Conservation (phyloP, 2,329 filamentous ascomycete species). For the Microsporum audouinii region DNA sequence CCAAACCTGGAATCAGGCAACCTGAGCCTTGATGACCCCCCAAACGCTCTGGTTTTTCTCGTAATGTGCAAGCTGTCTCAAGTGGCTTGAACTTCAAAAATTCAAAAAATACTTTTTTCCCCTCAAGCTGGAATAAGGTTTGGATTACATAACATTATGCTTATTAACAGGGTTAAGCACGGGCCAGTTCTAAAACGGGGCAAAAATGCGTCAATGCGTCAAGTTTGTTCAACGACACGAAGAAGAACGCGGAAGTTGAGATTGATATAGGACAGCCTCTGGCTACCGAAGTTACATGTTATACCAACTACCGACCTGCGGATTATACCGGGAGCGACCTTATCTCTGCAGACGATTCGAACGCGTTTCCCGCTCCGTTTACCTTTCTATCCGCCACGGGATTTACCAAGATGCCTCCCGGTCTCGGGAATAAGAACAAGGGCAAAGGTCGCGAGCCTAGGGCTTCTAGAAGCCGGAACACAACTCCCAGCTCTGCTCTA, state of each 20-base stretch:
- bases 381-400: not conserved
- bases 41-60: no score
- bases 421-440: conserved; percentile 39
- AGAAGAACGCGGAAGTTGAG: not conserved
- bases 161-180: not conserved
- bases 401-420: conserved; percentile 27
- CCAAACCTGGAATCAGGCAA: no score
- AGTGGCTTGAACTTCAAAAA: not conserved
- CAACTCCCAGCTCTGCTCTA: conserved; percentile 48
- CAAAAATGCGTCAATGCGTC: not conserved
- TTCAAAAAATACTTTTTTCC: not conserved
- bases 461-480: conserved; percentile 50
- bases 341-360: not conserved
- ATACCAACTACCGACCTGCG: not conserved
- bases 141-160: not conserved
- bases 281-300: not conserved
- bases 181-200: not conserved
- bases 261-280: not conserved
- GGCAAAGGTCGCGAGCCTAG: conserved; percentile 43
- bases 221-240: not conserved
- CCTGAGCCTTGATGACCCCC: no score
- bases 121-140: not conserved
- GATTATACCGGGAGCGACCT: not conserved
- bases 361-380: not conserved
- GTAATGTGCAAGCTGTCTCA: not conserved